A percentile compares a stretch with the other conserved stretches of the same genome.
Conservation (phyloP, 108 stramenopile species). For the Halocafeteria seosinensis region DNA sequence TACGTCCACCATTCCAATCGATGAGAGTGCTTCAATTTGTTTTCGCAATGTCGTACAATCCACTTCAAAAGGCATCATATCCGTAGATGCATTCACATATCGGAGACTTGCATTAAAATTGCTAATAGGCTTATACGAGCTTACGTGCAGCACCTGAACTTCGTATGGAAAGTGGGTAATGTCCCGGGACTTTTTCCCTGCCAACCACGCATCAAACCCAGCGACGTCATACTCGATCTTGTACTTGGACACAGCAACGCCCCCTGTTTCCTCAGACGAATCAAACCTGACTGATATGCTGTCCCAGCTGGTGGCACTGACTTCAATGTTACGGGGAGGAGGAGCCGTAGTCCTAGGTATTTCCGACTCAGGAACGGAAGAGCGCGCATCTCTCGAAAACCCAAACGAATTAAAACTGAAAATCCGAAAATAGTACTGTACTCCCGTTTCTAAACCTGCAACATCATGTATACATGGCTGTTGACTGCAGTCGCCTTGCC, state of each 20-base stretch:
- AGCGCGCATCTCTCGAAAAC: background rate
- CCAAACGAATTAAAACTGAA: conserved; percentile 45
- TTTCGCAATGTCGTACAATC: no score
- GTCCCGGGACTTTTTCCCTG: no score
- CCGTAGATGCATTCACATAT: no score
- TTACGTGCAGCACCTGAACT: no score
- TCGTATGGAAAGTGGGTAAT: no score
- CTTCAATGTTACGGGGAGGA: background rate
- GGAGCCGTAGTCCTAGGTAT: background rate
- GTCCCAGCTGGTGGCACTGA: background rate
- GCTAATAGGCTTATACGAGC: no score
- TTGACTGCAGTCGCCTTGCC: background rate
- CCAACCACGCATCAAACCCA: no score
- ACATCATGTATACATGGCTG: conserved; percentile 5
- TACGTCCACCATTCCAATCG: no score
- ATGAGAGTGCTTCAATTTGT: no score
- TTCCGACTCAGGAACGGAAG: background rate
- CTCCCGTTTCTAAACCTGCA: conserved; percentile 18
- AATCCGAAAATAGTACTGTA: conserved; percentile 42
- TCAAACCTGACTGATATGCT: conserved; percentile 22
- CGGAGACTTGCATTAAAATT: no score
- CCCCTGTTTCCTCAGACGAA: conserved; percentile 28
- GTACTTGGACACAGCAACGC: conserved; percentile 34
- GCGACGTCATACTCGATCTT: conserved; percentile 44
- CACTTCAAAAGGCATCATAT: no score